Evolutionary conservation across 2,329 filamentous ascomycete genomes (phyloP).

Genomic region (Fonsecaea erecta): DNA sequence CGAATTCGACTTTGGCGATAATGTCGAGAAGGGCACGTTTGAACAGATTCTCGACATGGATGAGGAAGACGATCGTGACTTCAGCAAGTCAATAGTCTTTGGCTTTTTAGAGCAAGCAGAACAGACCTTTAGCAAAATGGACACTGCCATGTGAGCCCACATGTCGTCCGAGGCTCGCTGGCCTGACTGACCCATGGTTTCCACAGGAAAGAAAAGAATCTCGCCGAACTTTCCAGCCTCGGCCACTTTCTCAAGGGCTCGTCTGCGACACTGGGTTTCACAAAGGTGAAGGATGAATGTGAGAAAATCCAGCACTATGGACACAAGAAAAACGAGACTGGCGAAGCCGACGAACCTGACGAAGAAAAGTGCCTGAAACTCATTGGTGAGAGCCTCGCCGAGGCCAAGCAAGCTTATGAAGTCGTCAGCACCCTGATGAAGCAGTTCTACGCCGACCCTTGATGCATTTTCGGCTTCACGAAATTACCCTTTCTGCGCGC

Average conservation of each 20-base stretch:
- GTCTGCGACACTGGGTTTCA: slow-evolving; percentile 88
- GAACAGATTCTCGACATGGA: slow-evolving; percentile 99
- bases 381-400: slow-evolving; percentile 70
- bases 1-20: slow-evolving; percentile 68
- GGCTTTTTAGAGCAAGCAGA: slow-evolving; percentile 93
- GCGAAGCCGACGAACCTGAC: slow-evolving; percentile 68
- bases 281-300: slow-evolving; percentile 88
- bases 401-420: slow-evolving; percentile 76
- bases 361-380: slow-evolving; percentile 69
- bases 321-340: slow-evolving; percentile 77
- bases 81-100: slow-evolving; percentile 84
- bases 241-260: slow-evolving; percentile 98
- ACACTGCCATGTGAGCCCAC: slow-evolving; percentile 69
- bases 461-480: slow-evolving; percentile 4
- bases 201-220: slow-evolving; percentile 67
- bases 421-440: slow-evolving; percentile 73
- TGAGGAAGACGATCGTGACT: slow-evolving; percentile 82
- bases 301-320: slow-evolving; percentile 97
- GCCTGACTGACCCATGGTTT: slow-evolving; percentile 14
- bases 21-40: slow-evolving; percentile 80
- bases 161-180: not conserved
- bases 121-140: slow-evolving; percentile 83
- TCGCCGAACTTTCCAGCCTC: slow-evolving; percentile 76
- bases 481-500: not conserved
- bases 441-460: slow-evolving; percentile 67